Evolutionary conservation across 352 stramenopile genomes (phyloP).

Genomic region (Aphanomyces astaci): DNA sequence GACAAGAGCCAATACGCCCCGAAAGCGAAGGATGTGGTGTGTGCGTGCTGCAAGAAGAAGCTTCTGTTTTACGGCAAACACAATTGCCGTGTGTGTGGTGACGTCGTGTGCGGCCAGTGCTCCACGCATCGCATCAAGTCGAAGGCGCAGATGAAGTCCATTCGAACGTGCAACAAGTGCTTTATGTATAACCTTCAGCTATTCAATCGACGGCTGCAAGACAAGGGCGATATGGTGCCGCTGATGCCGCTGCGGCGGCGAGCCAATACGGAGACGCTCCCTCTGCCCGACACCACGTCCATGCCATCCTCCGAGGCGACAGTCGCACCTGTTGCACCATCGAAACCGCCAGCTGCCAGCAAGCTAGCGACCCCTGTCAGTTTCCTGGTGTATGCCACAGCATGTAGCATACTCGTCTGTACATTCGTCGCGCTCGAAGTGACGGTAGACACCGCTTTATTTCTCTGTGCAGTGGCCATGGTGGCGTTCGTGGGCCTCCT

Average conservation of each 20-base stretch:
- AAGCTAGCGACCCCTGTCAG: not conserved
- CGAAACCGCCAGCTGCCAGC: not conserved
- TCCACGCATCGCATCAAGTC: constrained; percentile 66
- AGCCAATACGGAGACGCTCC: not conserved
- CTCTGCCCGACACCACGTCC: not conserved
- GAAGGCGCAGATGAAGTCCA: constrained; percentile 59
- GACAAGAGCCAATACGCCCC: constrained; percentile 67
- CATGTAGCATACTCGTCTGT: not conserved
- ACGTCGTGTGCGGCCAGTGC: constrained; percentile 65
- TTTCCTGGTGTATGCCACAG: not conserved
- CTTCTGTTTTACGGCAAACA: constrained; percentile 67
- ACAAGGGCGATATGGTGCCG: not conserved
- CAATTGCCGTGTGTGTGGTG: constrained; percentile 69
- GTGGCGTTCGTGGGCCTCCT: not conserved
- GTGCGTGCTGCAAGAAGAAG: constrained; percentile 51
- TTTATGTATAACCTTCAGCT: constrained; percentile 44
- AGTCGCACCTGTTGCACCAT: not conserved
- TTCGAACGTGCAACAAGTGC: constrained; percentile 70
- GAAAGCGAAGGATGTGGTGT: constrained; percentile 54
- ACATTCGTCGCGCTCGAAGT: constrained; percentile 8
- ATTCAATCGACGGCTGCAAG: constrained; percentile 16
- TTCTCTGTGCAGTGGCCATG: not conserved
- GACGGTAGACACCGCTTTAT: constrained; percentile 5
- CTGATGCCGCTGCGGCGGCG: not conserved
- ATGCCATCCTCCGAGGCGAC: not conserved